Base-by-base conservation (phyloP, 768 basidiomycete genomes). In the Lyophyllum semitale region DNA sequence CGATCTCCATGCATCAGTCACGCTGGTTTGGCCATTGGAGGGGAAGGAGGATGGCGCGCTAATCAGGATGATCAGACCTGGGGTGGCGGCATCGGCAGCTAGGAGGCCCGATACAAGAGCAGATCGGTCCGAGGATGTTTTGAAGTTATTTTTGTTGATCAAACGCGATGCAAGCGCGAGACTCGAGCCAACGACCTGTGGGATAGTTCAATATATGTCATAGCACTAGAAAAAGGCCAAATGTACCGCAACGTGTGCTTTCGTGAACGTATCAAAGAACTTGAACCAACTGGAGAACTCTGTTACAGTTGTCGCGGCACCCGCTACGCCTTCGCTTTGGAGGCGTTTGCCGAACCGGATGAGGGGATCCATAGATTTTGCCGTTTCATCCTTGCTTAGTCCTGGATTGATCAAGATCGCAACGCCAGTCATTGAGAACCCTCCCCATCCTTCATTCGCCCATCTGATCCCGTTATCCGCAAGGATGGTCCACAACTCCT, bases 371-470 rank as follows among this genome's bases (percentile, higher is more conserved):
- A 81, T 70, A 29, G 80, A 80, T 26, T 40, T 61, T 18, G 67
- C 61, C 1, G 80, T 79, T 6, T 74, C 72, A 1, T 64, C 68
- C 30, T 66, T 62, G 29, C 59, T 66, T 0, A 78, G 60, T 17
- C 69, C 71, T 8, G 81, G 81, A 51, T 76, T 83, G n/a, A 82
- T 69, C 50, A 78, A 67, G 35, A 76, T 66, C 17, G 73, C 76
- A 23, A 72, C 67, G 30, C 68, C 68, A 52, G 68, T 65, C 47
- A 62, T 73, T 2, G 73, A 68, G 51, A 72, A 76, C 13, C 78
- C 80, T 47, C 80, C 80, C 78, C 78, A 82, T 22, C 80, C 80
- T 54, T 79, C 72, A 20, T 72, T 63, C 7, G 77, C 77, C 72
- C 78, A 78, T 35, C 63, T 66, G 1, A 78, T 57, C 6, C 68